These are phyloP conservation scores for Suillus ampliporus DNA, from an alignment of 768 basidiomycete species.

Conservation along the genomic window DNA sequence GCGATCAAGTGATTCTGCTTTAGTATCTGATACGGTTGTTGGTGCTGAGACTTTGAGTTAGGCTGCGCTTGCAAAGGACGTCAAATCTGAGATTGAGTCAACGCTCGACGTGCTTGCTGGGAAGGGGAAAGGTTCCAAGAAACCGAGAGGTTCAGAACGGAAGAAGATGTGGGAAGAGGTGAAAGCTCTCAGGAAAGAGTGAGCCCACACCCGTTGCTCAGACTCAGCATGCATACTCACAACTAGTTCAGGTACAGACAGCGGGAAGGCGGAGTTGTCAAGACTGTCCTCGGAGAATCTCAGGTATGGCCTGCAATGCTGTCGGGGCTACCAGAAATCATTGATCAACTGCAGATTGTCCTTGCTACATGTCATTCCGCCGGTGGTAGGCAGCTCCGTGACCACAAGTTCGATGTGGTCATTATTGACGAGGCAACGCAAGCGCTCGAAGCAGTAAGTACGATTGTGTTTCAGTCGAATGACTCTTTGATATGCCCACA, in stretches of 20 bases:
- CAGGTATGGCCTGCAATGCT: slow-evolving; percentile 51
- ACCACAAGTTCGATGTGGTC: slow-evolving; percentile 86
- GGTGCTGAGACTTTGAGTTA: slow-evolving; percentile 35
- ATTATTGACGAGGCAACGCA: slow-evolving; percentile 99
- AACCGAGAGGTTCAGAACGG: slow-evolving; percentile 72
- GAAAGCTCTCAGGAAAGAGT: slow-evolving; percentile 90
- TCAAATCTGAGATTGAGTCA: slow-evolving; percentile 83
- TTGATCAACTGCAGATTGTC: slow-evolving; percentile 60
- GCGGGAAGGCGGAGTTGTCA: slow-evolving; percentile 85
- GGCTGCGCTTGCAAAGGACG: slow-evolving; percentile 85
- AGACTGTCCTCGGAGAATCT: slow-evolving; percentile 77
- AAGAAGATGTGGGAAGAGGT: slow-evolving; percentile 90
- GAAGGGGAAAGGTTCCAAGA: slow-evolving; percentile 74
- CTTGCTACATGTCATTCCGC: slow-evolving; percentile 95
- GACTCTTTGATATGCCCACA: slow-evolving; percentile 2
- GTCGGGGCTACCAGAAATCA: not conserved
- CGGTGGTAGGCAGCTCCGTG: slow-evolving; percentile 80
- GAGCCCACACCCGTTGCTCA: slow-evolving; percentile 27
- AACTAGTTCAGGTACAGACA: slow-evolving; percentile 71
- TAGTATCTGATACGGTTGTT: not conserved
- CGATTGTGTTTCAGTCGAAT: not conserved
- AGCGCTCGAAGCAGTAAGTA: slow-evolving; percentile 83
- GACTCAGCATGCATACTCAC: slow-evolving; percentile 6
- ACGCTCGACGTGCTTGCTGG: slow-evolving; percentile 70
- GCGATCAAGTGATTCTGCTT: slow-evolving; percentile 60